Evolutionary conservation across 1,284 basidiomycete genomes (phyloP).

Genomic region (Boletus sp.): DNA sequence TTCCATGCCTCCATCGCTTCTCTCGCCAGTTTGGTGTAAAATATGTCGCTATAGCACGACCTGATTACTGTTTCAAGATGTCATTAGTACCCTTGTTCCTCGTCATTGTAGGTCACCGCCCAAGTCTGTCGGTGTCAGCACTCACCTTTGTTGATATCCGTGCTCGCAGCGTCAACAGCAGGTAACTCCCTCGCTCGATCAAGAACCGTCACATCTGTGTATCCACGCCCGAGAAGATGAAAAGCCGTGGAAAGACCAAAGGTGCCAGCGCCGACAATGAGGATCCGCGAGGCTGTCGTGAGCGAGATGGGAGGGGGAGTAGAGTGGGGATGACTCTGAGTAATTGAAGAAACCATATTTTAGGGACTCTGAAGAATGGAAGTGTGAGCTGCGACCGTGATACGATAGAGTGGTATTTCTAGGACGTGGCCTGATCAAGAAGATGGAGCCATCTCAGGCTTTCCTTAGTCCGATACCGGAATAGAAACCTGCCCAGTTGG

Average conservation of each 20-base stretch:
- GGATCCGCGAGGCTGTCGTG: constrained; percentile 31
- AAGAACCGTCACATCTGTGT: constrained; percentile 67
- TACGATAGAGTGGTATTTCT: background rate
- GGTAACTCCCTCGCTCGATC: constrained; percentile 67
- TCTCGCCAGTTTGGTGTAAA: constrained; percentile 69
- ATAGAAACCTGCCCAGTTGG: background rate
- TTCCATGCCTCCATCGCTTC: constrained; percentile 77
- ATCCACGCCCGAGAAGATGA: constrained; percentile 69
- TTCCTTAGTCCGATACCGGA: background rate
- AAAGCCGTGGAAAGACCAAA: constrained; percentile 86
- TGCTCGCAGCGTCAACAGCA: constrained; percentile 77
- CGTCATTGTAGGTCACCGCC: background rate
- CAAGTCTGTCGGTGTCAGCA: background rate
- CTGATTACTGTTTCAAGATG: constrained; percentile 54
- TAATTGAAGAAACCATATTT: constrained; percentile 9
- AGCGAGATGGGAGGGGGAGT: background rate
- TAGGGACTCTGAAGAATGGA: background rate
- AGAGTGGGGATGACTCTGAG: background rate
- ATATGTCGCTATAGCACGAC: constrained; percentile 65
- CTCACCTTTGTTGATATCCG: constrained; percentile 82
- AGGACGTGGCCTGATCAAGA: background rate
- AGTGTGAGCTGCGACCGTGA: background rate
- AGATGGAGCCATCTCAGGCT: background rate
- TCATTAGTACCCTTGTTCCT: background rate
- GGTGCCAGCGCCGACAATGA: constrained; percentile 84